These are phyloP conservation scores for Cadophora luteo-olivacea DNA, from an alignment of 2,329 filamentous ascomycete genomes.

Conservation along the genomic window DNA sequence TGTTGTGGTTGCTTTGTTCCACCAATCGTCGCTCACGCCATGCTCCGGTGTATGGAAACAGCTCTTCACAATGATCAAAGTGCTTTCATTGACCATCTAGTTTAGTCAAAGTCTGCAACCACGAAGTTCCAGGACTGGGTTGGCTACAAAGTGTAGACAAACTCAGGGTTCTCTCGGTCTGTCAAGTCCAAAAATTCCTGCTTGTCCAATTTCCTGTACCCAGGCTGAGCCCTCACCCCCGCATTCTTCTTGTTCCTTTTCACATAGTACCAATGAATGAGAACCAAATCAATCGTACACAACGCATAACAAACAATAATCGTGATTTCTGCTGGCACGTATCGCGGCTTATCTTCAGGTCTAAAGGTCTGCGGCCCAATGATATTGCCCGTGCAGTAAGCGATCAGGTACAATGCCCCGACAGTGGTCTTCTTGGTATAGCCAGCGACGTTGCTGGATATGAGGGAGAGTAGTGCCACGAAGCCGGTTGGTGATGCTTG, in stretches of 20 bases:
- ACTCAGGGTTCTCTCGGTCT: conserved; percentile 44
- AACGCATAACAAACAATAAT: conserved; percentile 50
- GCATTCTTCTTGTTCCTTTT: conserved; percentile 41
- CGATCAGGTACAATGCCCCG: conserved; percentile 52
- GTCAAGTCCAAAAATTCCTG: conserved; percentile 45
- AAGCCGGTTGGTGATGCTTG: conserved; percentile 63
- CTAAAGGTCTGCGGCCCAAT: conserved; percentile 51
- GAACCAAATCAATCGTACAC: conserved; percentile 34
- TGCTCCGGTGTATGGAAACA: neutral
- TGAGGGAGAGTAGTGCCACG: conserved; percentile 43
- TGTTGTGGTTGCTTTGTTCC: neutral
- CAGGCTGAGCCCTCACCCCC: conserved; percentile 31
- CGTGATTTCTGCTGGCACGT: conserved; percentile 48
- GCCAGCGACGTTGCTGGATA: conserved; percentile 53
- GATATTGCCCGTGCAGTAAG: conserved; percentile 61
- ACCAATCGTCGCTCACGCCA: neutral
- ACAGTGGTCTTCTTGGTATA: conserved; percentile 58
- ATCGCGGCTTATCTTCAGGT: conserved; percentile 54
- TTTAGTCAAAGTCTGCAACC: too few species aligned
- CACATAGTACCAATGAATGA: conserved; percentile 40
- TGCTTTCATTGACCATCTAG: too few species aligned
- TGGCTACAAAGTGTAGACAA: conserved; percentile 42
- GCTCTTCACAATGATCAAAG: too few species aligned
- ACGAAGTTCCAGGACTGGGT: too few species aligned
- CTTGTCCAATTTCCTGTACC: conserved; percentile 40